Conservation (phyloP, 768 basidiomycete genomes). For the Phanerodontia chrysosporium region DNA sequence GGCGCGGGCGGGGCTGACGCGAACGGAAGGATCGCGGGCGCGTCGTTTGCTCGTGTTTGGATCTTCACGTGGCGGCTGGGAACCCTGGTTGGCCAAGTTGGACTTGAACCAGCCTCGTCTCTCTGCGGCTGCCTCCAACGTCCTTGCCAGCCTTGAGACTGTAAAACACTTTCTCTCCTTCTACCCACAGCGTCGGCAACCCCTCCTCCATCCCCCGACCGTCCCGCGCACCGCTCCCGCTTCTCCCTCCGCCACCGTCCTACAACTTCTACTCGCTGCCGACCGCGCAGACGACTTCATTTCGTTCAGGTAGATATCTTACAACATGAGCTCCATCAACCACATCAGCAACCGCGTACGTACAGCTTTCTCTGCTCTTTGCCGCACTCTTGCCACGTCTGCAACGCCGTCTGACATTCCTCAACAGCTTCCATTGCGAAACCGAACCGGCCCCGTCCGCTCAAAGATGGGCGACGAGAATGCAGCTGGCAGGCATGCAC, state of each 20-base stretch:
- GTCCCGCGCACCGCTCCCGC: not conserved
- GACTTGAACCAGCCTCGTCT: constrained; percentile 3
- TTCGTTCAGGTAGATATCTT: constrained; percentile 1
- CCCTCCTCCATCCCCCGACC: not conserved
- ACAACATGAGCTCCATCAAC: constrained; percentile 34
- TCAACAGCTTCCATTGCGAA: constrained; percentile 60
- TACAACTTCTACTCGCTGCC: not conserved
- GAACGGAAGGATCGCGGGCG: not conserved
- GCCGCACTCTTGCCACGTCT: constrained; percentile 14
- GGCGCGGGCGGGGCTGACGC: not conserved
- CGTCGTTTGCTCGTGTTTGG: constrained; percentile 5
- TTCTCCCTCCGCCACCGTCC: not conserved
- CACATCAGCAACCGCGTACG: constrained; percentile 62
- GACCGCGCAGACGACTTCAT: not conserved
- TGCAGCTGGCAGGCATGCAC: constrained; percentile 61
- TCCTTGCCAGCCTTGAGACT: constrained; percentile 8
- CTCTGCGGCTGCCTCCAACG: constrained; percentile 6
- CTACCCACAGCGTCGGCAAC: not conserved
- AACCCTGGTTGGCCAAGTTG: constrained; percentile 7
- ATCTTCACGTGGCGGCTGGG: constrained; percentile 6
- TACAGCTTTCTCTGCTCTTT: constrained; percentile 11
- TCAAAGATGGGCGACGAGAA: constrained; percentile 73
- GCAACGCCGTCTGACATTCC: not conserved
- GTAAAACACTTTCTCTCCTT: constrained; percentile 7
- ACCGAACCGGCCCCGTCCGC: constrained; percentile 60